These are phyloP conservation scores for Erysimum cheiri DNA, from an alignment of 441 rosid species.

Conservation along the genomic window DNA sequence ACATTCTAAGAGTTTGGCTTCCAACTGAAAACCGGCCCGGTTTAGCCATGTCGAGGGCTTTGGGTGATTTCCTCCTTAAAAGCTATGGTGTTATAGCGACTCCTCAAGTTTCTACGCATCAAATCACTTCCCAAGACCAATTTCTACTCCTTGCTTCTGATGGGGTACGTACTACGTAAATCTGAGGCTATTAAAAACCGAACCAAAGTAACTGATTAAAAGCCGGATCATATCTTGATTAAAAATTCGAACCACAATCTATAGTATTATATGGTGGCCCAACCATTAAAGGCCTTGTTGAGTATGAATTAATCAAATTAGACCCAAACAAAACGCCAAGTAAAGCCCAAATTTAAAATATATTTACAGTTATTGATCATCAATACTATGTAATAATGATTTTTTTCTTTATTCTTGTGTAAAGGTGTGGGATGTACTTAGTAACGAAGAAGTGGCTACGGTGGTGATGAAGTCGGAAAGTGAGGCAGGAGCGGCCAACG, in stretches of 20 bases:
- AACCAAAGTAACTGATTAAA: too few species aligned
- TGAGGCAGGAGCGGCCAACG: constrained; percentile 58
- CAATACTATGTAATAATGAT: too few species aligned
- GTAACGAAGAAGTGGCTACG: constrained; percentile 61
- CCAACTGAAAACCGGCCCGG: constrained; percentile 79
- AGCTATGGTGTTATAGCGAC: constrained; percentile 70
- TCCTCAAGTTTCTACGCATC: constrained; percentile 68
- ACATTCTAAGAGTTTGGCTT: constrained; percentile 81
- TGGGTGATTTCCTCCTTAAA: constrained; percentile 78
- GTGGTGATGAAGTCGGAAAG: constrained; percentile 55
- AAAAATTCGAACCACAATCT: background rate
- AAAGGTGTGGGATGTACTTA: constrained; percentile 88
- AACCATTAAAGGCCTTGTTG: background rate
- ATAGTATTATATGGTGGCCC: constrained; percentile 1
- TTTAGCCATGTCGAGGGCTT: constrained; percentile 87
- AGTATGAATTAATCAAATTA: background rate
- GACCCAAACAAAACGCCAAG: background rate
- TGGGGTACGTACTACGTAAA: constrained; percentile 66
- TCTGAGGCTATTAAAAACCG: background rate
- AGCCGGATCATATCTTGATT: too few species aligned
- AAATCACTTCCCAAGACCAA: constrained; percentile 56
- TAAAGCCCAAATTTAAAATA: constrained; percentile 4
- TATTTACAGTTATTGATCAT: too few species aligned
- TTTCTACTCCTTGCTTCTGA: constrained; percentile 80
- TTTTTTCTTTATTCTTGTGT: background rate